phyloP scores from a whole-genome alignment of 2,329 filamentous ascomycete species.

The Diaporthe australafricana region DNA sequence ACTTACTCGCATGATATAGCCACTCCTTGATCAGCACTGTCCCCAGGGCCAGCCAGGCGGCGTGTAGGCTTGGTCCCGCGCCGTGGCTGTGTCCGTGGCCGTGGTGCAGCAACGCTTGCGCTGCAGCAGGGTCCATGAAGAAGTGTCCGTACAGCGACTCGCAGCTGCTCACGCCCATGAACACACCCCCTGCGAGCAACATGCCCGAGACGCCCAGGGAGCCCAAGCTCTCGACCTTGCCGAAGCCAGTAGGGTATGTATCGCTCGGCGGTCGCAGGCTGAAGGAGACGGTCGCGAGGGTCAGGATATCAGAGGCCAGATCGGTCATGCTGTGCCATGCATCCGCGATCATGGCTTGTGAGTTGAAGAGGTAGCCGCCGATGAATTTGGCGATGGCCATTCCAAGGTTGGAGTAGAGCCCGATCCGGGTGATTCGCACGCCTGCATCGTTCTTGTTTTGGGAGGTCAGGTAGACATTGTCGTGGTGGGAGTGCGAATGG shows the following conservation, averaged over 20 bases:
- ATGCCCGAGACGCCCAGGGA: constrained; percentile 94
- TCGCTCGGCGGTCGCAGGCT: constrained; percentile 87
- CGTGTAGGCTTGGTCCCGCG: constrained; percentile 85
- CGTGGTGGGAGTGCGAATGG: constrained; percentile 80
- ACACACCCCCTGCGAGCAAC: constrained; percentile 86
- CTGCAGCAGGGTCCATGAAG: constrained; percentile 71
- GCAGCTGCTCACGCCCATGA: constrained; percentile 87
- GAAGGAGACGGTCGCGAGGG: constrained; percentile 93
- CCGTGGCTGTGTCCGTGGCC: constrained; percentile 74
- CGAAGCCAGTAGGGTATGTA: constrained; percentile 90
- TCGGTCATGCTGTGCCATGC: constrained; percentile 96
- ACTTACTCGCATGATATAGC: constrained; percentile 94
- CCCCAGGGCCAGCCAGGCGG: constrained; percentile 91
- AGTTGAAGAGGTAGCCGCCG: constrained; percentile 94
- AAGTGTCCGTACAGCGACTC: constrained; percentile 78
- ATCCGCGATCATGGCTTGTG: constrained; percentile 91
- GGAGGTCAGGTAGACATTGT: constrained; percentile 85
- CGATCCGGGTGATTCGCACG: constrained; percentile 92
- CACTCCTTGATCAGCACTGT: constrained; percentile 96
- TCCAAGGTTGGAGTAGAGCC: constrained; percentile 87
- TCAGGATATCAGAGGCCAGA: constrained; percentile 93
- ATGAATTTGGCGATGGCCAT: constrained; percentile 96
- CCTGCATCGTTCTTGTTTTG: constrained; percentile 90
- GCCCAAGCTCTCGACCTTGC: constrained; percentile 97
- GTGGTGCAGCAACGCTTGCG: constrained; percentile 64